phyloP scores from a whole-genome alignment of 1,139 yeast genomes.

The Sugiyamaella neomexicana region DNA sequence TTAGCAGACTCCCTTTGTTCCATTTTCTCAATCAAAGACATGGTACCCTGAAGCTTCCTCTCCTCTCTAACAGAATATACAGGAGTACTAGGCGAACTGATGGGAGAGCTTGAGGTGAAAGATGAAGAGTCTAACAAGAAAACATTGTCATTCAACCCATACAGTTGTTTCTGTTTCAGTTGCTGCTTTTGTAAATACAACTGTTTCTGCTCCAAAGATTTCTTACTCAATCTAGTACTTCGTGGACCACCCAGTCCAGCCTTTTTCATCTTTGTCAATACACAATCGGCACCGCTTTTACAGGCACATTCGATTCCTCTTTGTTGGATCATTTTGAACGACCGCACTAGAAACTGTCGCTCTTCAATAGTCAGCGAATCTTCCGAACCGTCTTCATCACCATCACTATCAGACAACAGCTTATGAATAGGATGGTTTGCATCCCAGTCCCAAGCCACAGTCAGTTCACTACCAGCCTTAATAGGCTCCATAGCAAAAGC shows the following conservation, averaged over 20 bases:
- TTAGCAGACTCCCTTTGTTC: constrained; percentile 25
- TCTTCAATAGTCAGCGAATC: constrained; percentile 37
- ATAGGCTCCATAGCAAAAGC: constrained; percentile 61
- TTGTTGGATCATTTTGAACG: constrained; percentile 30
- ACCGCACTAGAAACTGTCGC: constrained; percentile 28
- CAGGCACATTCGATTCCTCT: constrained; percentile 75
- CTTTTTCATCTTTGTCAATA: constrained; percentile 31
- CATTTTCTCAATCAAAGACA: constrained; percentile 33
- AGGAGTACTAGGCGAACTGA: constrained; percentile 7
- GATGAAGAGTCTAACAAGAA: not conserved
- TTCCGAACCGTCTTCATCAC: constrained; percentile 30
- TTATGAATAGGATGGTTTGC: constrained; percentile 66
- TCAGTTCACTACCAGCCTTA: constrained; percentile 62
- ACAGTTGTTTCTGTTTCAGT: not conserved
- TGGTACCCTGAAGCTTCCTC: constrained; percentile 34
- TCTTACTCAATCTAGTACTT: constrained; percentile 16
- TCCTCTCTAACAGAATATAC: constrained; percentile 35
- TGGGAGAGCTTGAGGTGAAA: constrained; percentile 1
- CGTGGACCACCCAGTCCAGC: constrained; percentile 21
- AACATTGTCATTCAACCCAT: constrained; percentile 3
- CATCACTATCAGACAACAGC: constrained; percentile 36
- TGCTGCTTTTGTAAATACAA: constrained; percentile 11
- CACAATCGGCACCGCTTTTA: constrained; percentile 39
- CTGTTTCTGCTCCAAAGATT: constrained; percentile 9
- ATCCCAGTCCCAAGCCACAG: constrained; percentile 91